Base-by-base conservation (phyloP, 192 early-diverging fungal species). In the Phlyctochytrium arcticum region DNA sequence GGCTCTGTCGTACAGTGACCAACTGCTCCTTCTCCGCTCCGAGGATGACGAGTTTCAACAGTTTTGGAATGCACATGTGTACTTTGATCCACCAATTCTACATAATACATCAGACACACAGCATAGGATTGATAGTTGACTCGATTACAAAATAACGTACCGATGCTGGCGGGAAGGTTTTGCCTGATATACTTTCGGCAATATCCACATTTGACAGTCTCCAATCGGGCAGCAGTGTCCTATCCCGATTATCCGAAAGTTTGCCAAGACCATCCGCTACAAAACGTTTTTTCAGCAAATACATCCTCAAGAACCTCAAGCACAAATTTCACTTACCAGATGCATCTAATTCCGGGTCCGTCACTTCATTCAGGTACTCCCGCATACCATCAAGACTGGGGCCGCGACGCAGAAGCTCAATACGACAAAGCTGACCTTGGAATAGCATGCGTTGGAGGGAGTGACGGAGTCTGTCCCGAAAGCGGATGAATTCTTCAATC, bases 401-500 rank as follows among this genome's bases (percentile, higher is more conserved):
- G 9, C 48, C 47, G n/a, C 55, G 37, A 2, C 39, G 8, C 27
- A 66, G 49, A 48, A 44, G 31, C 56, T 93, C 89, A 31, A 87
- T 71, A 10, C 90, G 85, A 32, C 84, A 67, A 19, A 88, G 68
- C 54, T 88, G 86, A 24, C 87, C 71, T 37, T 85, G 77, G 4
- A 83, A 78, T 54, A 92, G 72, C 29, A 85, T 77, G 36, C 82
- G 84, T 70, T 95, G 92, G 3, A 93, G 42, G 7, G 95, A 94
- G 54, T 82, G 72, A 3, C 74, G 73, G 5, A 98, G 75, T 46
- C 88, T 79, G 15, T 80, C 68, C 15, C 83, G 83, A 70, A 98
- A 95, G 46, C 89, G 82, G 27, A 90, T 78, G 65, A 95, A 95
- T 71, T 98, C 93, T 44, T 86, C 78, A 36, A 98, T 84, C 77